Evolutionary conservation across 2,329 filamentous ascomycete genomes (phyloP).

Genomic region (Colletotrichum tropicale): DNA sequence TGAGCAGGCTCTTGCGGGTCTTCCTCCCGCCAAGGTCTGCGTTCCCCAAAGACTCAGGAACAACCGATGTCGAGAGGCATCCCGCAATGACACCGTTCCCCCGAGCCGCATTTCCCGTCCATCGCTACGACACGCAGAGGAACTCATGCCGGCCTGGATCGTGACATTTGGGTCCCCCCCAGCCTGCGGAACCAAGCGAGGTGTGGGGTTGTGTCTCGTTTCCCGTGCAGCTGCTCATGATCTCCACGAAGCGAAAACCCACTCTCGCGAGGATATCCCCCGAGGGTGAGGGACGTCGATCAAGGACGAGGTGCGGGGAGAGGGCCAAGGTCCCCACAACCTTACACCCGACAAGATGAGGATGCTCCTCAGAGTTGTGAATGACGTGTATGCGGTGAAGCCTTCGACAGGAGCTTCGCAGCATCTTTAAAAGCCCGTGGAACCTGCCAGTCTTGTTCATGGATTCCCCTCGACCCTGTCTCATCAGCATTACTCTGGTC

Average conservation of each 20-base stretch:
- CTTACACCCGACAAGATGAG: neutral
- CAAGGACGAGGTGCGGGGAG: neutral
- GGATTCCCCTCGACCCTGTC: neutral
- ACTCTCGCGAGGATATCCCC: neutral
- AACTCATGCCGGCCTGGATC: neutral
- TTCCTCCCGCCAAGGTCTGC: neutral
- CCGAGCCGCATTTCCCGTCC: neutral
- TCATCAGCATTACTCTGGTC: neutral
- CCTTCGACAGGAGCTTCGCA: neutral
- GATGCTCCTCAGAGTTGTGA: neutral
- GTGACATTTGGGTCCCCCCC: neutral
- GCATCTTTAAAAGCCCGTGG: neutral
- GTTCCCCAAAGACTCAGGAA: neutral
- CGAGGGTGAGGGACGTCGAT: neutral
- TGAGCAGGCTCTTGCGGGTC: neutral
- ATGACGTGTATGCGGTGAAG: neutral
- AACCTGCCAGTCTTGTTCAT: accelerated
- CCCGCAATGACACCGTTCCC: neutral
- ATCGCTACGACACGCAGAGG: neutral
- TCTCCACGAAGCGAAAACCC: neutral
- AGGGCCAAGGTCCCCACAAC: neutral
- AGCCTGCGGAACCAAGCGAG: neutral
- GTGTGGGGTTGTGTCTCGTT: neutral
- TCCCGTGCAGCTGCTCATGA: neutral
- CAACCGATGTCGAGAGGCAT: neutral